phyloP scores from a whole-genome alignment of 805 yeast species.

The Hagleromyces aurorensis region DNA sequence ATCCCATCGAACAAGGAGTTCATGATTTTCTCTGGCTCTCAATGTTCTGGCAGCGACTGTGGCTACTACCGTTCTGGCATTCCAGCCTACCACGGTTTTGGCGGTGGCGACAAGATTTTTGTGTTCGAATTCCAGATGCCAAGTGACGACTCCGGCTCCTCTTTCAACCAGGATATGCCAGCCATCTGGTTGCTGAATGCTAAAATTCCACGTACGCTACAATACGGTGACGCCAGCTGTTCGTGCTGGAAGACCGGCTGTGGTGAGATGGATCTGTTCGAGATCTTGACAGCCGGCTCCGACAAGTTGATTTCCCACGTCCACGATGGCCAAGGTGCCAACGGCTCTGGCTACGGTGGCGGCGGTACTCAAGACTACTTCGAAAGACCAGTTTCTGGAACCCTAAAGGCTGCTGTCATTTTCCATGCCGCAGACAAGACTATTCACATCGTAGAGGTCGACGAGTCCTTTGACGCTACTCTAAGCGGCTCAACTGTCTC shows the following conservation, averaged over 20 bases:
- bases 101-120: slow-evolving; percentile 76
- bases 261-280: slow-evolving; percentile 95
- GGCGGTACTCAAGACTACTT: slow-evolving; percentile 88
- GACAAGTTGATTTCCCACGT: slow-evolving; percentile 69
- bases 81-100: slow-evolving; percentile 94
- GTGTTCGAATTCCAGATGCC: slow-evolving; percentile 96
- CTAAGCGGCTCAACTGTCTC: slow-evolving; percentile 50
- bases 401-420: slow-evolving; percentile 86
- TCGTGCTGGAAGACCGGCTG: slow-evolving; percentile 97
- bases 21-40: slow-evolving; percentile 68
- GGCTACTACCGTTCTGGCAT: slow-evolving; percentile 80
- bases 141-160: slow-evolving; percentile 42
- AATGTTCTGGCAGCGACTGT: slow-evolving; percentile 56
- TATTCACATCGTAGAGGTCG: slow-evolving; percentile 55
- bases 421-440: slow-evolving; percentile 43
- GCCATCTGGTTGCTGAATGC: slow-evolving; percentile 96
- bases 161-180: slow-evolving; percentile 84
- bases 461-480: slow-evolving; percentile 46
- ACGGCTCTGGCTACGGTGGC: slow-evolving; percentile 56
- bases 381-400: slow-evolving; percentile 66
- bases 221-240: slow-evolving; percentile 78
- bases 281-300: slow-evolving; percentile 72
- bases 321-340: slow-evolving; percentile 64
- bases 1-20: slow-evolving; percentile 69
- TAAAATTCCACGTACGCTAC: slow-evolving; percentile 91